phyloP scores from a whole-genome alignment of 352 stramenopile genomes.

The Phytophthora idaei region DNA sequence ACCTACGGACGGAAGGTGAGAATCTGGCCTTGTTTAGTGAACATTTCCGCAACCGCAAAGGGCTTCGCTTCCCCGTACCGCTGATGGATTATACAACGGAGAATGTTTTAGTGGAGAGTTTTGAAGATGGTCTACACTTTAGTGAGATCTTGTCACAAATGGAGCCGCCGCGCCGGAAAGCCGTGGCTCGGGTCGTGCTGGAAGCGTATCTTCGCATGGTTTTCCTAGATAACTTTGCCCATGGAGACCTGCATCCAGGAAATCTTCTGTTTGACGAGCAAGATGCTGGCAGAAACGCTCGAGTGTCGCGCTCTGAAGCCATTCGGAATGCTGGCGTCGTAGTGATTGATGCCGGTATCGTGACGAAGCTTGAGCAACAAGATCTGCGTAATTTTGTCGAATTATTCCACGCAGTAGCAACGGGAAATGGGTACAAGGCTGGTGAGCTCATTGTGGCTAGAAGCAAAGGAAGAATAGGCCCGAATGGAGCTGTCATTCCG shows the following conservation, averaged over 20 bases:
- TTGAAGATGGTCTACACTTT: conserved; percentile 83
- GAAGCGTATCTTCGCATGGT: conserved; percentile 94
- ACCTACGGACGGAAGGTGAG: conserved; percentile 89
- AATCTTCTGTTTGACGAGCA: conserved; percentile 87
- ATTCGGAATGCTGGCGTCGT: conserved; percentile 56
- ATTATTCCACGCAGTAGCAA: conserved; percentile 84
- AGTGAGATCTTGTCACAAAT: conserved; percentile 61
- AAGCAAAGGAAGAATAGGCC: conserved; percentile 49
- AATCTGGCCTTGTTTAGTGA: conserved; percentile 86
- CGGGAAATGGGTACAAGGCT: conserved; percentile 79
- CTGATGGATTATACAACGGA: conserved; percentile 76
- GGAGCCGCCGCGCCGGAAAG: conserved; percentile 57
- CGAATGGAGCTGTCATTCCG: conserved; percentile 30
- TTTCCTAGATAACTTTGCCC: conserved; percentile 96
- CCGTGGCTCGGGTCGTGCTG: conserved; percentile 78
- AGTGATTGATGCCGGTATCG: conserved; percentile 86
- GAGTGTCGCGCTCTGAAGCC: conserved; percentile 28
- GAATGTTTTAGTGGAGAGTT: conserved; percentile 92
- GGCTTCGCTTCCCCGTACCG: conserved; percentile 77
- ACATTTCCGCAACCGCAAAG: conserved; percentile 72
- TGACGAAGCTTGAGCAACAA: conserved; percentile 74
- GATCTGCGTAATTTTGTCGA: conserved; percentile 88
- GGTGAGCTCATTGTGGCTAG: conserved; percentile 77
- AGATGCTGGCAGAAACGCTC: conserved; percentile 5
- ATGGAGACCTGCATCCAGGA: conserved; percentile 93